A percentile compares a stretch with the other conserved stretches of the same genome.
Evolutionary conservation across 108 stramenopile genomes (phyloP).

Genomic region (Cyclostephanos invisitatus): DNA sequence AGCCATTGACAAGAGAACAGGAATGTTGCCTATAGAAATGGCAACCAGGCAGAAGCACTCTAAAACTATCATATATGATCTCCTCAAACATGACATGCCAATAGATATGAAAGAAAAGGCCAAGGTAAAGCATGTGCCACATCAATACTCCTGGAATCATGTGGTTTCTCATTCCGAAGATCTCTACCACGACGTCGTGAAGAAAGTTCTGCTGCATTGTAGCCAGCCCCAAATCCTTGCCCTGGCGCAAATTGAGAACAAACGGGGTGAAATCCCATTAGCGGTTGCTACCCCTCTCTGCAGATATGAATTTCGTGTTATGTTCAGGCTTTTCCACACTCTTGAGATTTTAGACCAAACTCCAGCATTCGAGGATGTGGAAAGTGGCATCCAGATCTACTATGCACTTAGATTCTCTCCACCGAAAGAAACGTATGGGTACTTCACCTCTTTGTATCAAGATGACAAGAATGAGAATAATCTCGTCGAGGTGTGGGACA

Average conservation of each 20-base stretch:
- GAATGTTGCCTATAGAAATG: conserved; percentile 84
- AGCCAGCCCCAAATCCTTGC: conserved; percentile 87
- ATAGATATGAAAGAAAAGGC: conserved; percentile 84
- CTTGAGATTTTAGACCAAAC: conserved; percentile 80
- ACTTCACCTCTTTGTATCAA: conserved; percentile 73
- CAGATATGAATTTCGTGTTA: conserved; percentile 86
- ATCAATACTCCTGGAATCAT: conserved; percentile 90
- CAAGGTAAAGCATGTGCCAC: conserved; percentile 71
- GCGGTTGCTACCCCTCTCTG: conserved; percentile 84
- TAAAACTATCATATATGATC: conserved; percentile 80
- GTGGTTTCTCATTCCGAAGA: conserved; percentile 81
- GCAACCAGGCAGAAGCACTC: conserved; percentile 84
- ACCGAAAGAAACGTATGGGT: conserved; percentile 58
- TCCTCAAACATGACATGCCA: conserved; percentile 84
- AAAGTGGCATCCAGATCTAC: conserved; percentile 85
- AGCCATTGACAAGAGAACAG: conserved; percentile 79
- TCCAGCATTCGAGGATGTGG: conserved; percentile 77
- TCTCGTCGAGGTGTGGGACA: conserved; percentile 79
- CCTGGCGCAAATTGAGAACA: conserved; percentile 78
- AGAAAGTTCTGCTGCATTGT: conserved; percentile 79
- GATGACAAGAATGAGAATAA: conserved; percentile 70
- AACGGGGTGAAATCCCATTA: conserved; percentile 79
- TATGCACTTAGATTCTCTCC: conserved; percentile 83
- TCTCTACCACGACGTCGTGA: conserved; percentile 82
- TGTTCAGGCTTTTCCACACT: conserved; percentile 85